These are phyloP conservation scores for Debaryomycetaceae sp. DNA, from an alignment of 1,139 yeast species.

Conservation along the genomic window DNA sequence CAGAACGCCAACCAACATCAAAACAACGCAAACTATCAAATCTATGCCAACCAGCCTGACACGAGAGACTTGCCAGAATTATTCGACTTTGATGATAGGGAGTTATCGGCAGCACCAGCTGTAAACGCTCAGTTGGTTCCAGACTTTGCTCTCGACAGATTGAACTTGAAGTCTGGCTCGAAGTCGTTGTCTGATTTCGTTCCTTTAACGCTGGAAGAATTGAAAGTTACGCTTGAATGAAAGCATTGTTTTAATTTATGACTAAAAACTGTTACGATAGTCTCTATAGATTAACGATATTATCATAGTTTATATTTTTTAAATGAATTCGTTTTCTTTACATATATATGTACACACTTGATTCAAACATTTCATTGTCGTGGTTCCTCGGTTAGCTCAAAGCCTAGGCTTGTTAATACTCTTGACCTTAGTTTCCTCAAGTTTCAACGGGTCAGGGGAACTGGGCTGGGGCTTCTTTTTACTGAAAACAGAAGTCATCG, in stretches of 20 bases:
- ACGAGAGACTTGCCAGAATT: slow-evolving; percentile 42
- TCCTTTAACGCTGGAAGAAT: slow-evolving; percentile 33
- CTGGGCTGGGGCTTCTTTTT: slow-evolving; percentile 1
- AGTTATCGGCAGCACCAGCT: slow-evolving; percentile 38
- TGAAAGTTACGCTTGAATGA: slow-evolving; percentile 36
- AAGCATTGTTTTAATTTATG: slow-evolving; percentile 1
- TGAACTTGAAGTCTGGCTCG: slow-evolving; percentile 24
- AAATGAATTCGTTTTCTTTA: neutral
- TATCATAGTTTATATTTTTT: neutral
- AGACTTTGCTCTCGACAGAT: slow-evolving; percentile 31
- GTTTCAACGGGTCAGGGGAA: neutral
- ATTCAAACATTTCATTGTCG: neutral
- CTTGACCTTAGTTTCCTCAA: slow-evolving; percentile 10
- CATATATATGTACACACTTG: neutral
- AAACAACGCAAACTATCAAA: slow-evolving; percentile 35
- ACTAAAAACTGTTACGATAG: neutral
- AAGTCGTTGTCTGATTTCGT: slow-evolving; percentile 27
- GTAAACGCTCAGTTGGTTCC: slow-evolving; percentile 39
- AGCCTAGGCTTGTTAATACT: slow-evolving; percentile 33
- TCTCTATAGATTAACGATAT: neutral
- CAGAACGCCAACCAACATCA: slow-evolving; percentile 13
- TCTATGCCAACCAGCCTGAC: slow-evolving; percentile 40
- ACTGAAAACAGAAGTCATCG: slow-evolving; percentile 42
- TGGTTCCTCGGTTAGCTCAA: slow-evolving; percentile 9
- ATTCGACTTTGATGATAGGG: slow-evolving; percentile 50